phyloP scores from a whole-genome alignment of 306 rosid genomes.

The Cicer judaicum region DNA sequence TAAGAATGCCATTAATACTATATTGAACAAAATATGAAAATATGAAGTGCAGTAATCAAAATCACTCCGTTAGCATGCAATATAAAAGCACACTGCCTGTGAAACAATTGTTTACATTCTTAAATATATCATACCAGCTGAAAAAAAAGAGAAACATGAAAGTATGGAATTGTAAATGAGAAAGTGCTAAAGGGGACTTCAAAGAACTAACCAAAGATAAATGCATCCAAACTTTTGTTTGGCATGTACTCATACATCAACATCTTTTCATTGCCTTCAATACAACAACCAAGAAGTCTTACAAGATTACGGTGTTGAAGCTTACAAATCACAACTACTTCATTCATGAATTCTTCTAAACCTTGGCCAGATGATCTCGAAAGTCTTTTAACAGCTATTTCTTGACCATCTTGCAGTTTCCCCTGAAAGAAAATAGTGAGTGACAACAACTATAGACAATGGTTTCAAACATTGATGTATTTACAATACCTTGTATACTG shows the following conservation, averaged over 20 bases:
- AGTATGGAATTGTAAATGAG: not conserved
- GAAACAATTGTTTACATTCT: not conserved
- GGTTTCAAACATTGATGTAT: not conserved
- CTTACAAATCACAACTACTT: conserved; percentile 40
- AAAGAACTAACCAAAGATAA: conserved; percentile 35
- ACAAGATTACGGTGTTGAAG: conserved; percentile 52
- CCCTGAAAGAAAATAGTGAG: conserved; percentile 29
- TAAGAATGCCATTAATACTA: not conserved
- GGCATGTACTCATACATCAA: conserved; percentile 48
- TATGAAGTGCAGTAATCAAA: not conserved
- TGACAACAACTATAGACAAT: not conserved
- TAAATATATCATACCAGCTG: conserved; percentile 2
- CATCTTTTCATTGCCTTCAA: conserved; percentile 46
- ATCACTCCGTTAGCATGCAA: not conserved
- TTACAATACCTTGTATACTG: conserved; percentile 37
- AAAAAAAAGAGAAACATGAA: not conserved
- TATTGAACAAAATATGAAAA: not conserved
- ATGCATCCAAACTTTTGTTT: conserved; percentile 46
- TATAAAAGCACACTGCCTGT: not conserved
- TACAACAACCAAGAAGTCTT: conserved; percentile 42
- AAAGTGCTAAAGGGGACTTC: not conserved
- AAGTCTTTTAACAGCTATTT: conserved; percentile 51
- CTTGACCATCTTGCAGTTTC: conserved; percentile 31
- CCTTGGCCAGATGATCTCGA: conserved; percentile 49
- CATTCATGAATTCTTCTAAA: conserved; percentile 46